phyloP scores from a whole-genome alignment of 148 eudicot species.

The Rhododendron griersonianum region DNA sequence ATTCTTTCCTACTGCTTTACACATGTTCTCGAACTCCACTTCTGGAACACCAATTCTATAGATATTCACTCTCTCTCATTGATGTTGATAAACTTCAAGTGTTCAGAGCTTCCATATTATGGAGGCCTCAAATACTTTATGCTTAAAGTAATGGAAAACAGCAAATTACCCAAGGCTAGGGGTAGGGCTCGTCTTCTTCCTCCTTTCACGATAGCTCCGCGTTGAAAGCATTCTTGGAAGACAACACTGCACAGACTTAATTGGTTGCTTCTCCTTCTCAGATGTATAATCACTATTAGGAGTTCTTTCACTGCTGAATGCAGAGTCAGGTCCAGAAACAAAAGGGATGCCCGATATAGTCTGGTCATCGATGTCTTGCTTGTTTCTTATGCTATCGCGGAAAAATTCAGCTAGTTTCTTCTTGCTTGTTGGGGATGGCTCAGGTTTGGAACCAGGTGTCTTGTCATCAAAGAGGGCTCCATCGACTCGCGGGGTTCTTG shows the following conservation, averaged over 20 bases:
- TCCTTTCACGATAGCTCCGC: constrained; percentile 45
- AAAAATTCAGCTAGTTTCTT: constrained; percentile 63
- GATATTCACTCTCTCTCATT: not conserved
- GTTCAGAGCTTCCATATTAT: constrained; percentile 7
- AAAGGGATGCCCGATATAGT: constrained; percentile 19
- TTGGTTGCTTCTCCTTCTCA: constrained; percentile 21
- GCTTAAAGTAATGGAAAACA: not conserved
- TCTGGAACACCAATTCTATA: not conserved
- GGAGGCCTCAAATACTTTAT: constrained; percentile 8
- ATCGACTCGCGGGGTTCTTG: constrained; percentile 29
- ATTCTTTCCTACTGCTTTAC: not conserved
- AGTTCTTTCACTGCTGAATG: constrained; percentile 24
- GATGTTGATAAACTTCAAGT: not conserved
- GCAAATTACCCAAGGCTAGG: constrained; percentile 16
- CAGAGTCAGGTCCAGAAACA: constrained; percentile 26
- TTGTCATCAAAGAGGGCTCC: constrained; percentile 10
- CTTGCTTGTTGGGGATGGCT: constrained; percentile 21
- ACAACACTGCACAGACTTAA: constrained; percentile 43
- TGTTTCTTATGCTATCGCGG: constrained; percentile 44
- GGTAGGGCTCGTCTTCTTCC: constrained; percentile 26
- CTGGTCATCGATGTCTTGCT: constrained; percentile 18
- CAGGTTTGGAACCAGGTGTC: constrained; percentile 7
- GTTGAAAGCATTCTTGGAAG: constrained; percentile 49
- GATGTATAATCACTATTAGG: constrained; percentile 19
- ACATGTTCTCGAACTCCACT: not conserved